Base-by-base conservation (phyloP, 345 rosid species). In the Tarenaya hassleriana region DNA sequence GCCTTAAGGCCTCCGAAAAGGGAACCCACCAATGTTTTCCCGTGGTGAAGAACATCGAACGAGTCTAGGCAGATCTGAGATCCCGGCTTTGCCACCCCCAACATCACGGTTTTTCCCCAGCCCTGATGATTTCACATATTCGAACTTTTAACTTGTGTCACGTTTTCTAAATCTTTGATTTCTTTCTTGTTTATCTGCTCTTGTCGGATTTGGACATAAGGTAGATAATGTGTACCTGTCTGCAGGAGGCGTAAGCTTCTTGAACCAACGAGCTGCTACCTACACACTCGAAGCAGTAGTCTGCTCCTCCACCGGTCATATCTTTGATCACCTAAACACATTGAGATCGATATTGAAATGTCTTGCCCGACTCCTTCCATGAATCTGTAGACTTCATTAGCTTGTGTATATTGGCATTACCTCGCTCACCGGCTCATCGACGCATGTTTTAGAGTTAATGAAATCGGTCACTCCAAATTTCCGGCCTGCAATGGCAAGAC, bases 1-100 rank as follows among this genome's bases (percentile, higher is more conserved):
- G 97, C 68, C 72, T 90, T 90, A 46, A 86, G 60, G 39, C 97
- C 84, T 56, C 97, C 97, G 63, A 80, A 82, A 69, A 86, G 58
- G 0, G 82, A 59, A 41, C 94, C 97, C 34, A 47, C 63, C 10
- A 90, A 55, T 61, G 45, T 69, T 72, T 78, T 86, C 31, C 86
- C 85, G 0, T 42, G 47, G 24, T 68, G 77, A 67, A 90, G 87
- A 50, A 86, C 77, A 4, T 90, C 87, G 3, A 0, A 24, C 18
- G 86, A 80, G 57, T 56, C 44, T 18, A 90, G 45, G 52, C 34
- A 73, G 48, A 86, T 34, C 27, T 60, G 59, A 11, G 91, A 64
- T 14, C 75, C 86, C 3, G 97, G 90, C 47, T 62, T 69, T 72
- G 77, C 94, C 50, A 90, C 91, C 33, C 97, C 95, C 56, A 86